A percentile compares a stretch with the other conserved stretches of the same genome.
phyloP scores from a whole-genome alignment of 371 early-diverging fungal genomes.

The Saksenaea oblongispora region DNA sequence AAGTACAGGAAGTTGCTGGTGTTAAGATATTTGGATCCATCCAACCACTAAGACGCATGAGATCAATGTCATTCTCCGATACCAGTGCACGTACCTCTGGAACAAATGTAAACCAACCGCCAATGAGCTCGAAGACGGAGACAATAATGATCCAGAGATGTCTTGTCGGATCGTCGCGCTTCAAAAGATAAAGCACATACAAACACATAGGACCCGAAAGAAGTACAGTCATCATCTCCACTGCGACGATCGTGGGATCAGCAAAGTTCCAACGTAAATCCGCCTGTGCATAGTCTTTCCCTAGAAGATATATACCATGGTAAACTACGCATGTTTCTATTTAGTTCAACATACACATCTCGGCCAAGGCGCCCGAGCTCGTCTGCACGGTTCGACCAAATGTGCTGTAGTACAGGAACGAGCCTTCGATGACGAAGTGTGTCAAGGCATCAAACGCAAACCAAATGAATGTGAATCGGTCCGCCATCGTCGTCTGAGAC shows the following conservation, averaged over 20 bases:
- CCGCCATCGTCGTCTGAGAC: conserved; percentile 19
- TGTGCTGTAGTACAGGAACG: conserved; percentile 28
- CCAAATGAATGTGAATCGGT: conserved; percentile 31
- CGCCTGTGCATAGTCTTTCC: conserved; percentile 45
- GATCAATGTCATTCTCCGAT: neutral
- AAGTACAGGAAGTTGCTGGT: conserved; percentile 30
- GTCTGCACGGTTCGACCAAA: conserved; percentile 26
- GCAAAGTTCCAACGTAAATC: conserved; percentile 36
- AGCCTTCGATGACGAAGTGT: conserved; percentile 34
- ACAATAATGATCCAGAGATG: conserved; percentile 31
- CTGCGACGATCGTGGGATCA: conserved; percentile 31
- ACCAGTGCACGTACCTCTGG: conserved; percentile 20
- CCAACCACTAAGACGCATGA: conserved; percentile 19
- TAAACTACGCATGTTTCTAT: no score
- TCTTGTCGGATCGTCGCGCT: conserved; percentile 21
- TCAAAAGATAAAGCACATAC: conserved; percentile 17
- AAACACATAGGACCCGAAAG: conserved; percentile 23
- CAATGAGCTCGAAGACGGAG: conserved; percentile 31
- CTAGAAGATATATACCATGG: no score
- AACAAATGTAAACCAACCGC: conserved; percentile 40
- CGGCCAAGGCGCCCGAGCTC: conserved; percentile 25
- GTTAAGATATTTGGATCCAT: conserved; percentile 20
- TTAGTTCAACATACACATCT: conserved; percentile 19
- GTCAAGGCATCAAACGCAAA: conserved; percentile 30
- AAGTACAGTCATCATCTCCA: conserved; percentile 32